These are phyloP conservation scores for Populus tomentosa DNA, from an alignment of 441 rosid genomes.

Conservation along the genomic window DNA sequence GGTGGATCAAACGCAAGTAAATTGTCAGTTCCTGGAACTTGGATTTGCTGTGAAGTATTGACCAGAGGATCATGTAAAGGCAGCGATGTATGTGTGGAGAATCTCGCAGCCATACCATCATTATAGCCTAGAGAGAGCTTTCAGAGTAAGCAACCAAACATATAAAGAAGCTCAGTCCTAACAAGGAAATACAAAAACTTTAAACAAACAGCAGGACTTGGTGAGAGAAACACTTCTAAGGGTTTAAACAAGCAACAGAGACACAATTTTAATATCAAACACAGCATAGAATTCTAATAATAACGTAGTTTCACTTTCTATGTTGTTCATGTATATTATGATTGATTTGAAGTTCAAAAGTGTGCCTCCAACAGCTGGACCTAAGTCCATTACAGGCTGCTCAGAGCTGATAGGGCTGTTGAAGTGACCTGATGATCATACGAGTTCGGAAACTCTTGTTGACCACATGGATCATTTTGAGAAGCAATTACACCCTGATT, in stretches of 20 bases:
- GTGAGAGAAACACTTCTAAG: neutral
- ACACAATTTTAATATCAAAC: neutral
- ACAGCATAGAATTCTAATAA: neutral
- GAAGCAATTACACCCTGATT: conserved; percentile 31
- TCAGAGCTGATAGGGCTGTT: conserved; percentile 49
- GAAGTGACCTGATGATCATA: conserved; percentile 39
- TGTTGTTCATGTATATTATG: neutral
- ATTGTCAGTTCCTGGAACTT: conserved; percentile 32
- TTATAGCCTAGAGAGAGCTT: conserved; percentile 43
- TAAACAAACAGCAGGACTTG: conserved; percentile 4
- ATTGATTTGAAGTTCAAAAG: neutral
- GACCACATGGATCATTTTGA: conserved; percentile 29
- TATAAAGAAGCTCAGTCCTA: neutral
- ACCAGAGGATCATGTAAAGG: conserved; percentile 41
- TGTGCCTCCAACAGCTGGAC: conserved; percentile 59
- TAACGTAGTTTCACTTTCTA: neutral
- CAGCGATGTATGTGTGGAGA: conserved; percentile 41
- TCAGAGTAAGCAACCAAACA: conserved; percentile 7
- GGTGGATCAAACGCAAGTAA: conserved; percentile 44
- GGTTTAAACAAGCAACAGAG: neutral
- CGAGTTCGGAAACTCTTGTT: conserved; percentile 37
- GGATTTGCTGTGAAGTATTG: conserved; percentile 34
- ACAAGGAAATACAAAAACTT: neutral
- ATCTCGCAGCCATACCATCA: conserved; percentile 35
- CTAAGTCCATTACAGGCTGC: conserved; percentile 47